These are phyloP conservation scores for Albizia julibrissin DNA, from an alignment of 306 rosid genomes.

Conservation along the genomic window DNA sequence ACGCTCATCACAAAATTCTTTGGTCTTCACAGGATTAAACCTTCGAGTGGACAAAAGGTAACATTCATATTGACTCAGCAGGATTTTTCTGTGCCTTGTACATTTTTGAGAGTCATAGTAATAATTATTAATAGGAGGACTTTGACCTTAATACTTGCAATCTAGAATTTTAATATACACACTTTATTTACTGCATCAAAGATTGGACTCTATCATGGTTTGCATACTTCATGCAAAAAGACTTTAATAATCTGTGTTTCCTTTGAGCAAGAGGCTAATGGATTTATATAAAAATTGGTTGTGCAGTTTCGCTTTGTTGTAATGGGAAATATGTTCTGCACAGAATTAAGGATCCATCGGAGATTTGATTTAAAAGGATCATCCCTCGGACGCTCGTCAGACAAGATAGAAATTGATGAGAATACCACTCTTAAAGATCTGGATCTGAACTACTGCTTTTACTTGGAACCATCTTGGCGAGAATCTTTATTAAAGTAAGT, in stretches of 20 bases:
- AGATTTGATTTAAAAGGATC: conserved; percentile 97
- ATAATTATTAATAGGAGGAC: conserved; percentile 4
- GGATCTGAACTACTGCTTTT: conserved; percentile 84
- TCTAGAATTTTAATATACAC: conserved; percentile 11
- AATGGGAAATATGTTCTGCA: conserved; percentile 99
- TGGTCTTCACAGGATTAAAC: conserved; percentile 97
- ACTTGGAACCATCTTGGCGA: conserved; percentile 97
- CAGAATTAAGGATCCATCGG: conserved; percentile 94
- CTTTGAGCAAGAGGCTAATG: conserved; percentile 36
- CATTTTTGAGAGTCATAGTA: conserved; percentile 17
- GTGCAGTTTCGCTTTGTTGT: conserved; percentile 98
- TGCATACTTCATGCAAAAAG: conserved; percentile 22
- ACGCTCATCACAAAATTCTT: conserved; percentile 92
- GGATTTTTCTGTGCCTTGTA: conserved; percentile 8
- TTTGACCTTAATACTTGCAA: conserved; percentile 9
- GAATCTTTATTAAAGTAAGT: conserved; percentile 80
- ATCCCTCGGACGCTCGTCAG: conserved; percentile 94
- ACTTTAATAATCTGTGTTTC: conserved; percentile 31
- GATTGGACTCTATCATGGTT: conserved; percentile 22
- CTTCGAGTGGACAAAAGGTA: conserved; percentile 98
- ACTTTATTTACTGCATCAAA: not conserved
- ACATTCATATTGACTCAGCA: conserved; percentile 20
- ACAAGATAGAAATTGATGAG: conserved; percentile 96
- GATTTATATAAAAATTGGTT: conserved; percentile 27
- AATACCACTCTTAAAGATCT: conserved; percentile 94